A percentile compares a stretch with the other conserved stretches of the same genome.
Evolutionary conservation across 1,284 basidiomycete genomes (phyloP).

Genomic region (Trichosporon coremiiforme): DNA sequence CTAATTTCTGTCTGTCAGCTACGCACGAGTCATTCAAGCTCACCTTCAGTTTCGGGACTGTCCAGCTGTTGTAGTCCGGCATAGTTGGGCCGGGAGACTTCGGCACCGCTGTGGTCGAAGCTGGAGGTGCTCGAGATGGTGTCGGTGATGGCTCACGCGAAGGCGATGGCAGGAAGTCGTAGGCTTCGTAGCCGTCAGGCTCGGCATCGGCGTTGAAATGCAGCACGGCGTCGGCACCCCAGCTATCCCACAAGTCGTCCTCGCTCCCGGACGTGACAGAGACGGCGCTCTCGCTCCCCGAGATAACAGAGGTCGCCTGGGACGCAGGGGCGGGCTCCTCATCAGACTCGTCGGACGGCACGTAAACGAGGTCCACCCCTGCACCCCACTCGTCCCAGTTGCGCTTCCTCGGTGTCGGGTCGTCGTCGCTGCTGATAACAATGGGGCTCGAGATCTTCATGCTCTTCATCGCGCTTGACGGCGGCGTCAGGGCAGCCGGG

Average conservation of each 20-base stretch:
- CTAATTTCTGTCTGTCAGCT: slow-evolving; percentile 20
- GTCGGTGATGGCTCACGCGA: background rate
- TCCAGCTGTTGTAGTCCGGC: slow-evolving; percentile 50
- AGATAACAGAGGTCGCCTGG: background rate
- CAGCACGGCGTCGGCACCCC: slow-evolving; percentile 11
- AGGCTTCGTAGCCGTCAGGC: background rate
- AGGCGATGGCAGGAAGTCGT: background rate
- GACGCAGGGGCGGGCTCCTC: slow-evolving; percentile 7
- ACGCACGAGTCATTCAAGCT: slow-evolving; percentile 13
- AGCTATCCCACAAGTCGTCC: slow-evolving; percentile 9
- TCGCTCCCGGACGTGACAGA: background rate
- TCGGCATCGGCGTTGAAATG: background rate
- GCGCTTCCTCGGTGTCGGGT: background rate
- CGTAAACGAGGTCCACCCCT: background rate
- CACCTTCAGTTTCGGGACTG: slow-evolving; percentile 45
- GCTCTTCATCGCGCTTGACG: slow-evolving; percentile 22
- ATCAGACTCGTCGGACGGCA: slow-evolving; percentile 1
- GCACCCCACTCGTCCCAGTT: slow-evolving; percentile 8
- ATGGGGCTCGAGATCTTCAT: slow-evolving; percentile 11
- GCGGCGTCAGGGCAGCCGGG: background rate
- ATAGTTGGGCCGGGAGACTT: slow-evolving; percentile 33
- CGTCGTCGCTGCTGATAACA: slow-evolving; percentile 22
- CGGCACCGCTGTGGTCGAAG: background rate
- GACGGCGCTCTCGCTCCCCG: slow-evolving; percentile 1
- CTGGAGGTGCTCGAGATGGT: background rate